A percentile compares a stretch with the other conserved stretches of the same genome.
These are phyloP conservation scores for Mangifera indica DNA, from an alignment of 345 rosid species.

Conservation along the genomic window DNA sequence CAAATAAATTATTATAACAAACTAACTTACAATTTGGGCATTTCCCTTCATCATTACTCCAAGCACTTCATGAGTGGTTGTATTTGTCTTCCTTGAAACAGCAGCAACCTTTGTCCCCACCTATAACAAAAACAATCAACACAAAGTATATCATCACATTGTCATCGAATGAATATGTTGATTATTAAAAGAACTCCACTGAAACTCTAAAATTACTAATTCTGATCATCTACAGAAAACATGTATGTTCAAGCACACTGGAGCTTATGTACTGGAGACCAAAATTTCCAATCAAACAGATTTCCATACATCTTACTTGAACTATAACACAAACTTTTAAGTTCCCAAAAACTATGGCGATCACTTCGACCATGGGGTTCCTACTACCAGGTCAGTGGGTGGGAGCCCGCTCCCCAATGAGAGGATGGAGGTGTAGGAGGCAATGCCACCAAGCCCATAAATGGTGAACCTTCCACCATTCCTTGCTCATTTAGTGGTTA, in stretches of 20 bases:
- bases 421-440: too few relatives aligned
- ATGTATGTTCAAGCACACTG: background rate
- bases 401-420: too few relatives aligned
- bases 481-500: too few relatives aligned
- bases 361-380: too few relatives aligned
- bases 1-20: background rate
- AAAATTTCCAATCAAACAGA: background rate
- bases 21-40: conserved; percentile 70
- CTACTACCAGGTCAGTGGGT: too few relatives aligned
- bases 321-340: background rate
- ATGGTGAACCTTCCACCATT: too few relatives aligned
- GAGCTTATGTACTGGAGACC: background rate
- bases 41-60: conserved; percentile 83
- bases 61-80: conserved; percentile 89
- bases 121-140: conserved; percentile 31
- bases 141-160: background rate
- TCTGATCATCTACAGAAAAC: background rate
- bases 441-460: too few relatives aligned
- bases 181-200: background rate
- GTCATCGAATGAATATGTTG: background rate
- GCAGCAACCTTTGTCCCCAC: conserved; percentile 95
- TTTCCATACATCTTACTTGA: background rate
- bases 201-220: background rate
- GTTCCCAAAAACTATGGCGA: too few relatives aligned
- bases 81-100: conserved; percentile 92